Base-by-base conservation (phyloP, 2,329 filamentous ascomycete species). In the Aspergillus sp. region DNA sequence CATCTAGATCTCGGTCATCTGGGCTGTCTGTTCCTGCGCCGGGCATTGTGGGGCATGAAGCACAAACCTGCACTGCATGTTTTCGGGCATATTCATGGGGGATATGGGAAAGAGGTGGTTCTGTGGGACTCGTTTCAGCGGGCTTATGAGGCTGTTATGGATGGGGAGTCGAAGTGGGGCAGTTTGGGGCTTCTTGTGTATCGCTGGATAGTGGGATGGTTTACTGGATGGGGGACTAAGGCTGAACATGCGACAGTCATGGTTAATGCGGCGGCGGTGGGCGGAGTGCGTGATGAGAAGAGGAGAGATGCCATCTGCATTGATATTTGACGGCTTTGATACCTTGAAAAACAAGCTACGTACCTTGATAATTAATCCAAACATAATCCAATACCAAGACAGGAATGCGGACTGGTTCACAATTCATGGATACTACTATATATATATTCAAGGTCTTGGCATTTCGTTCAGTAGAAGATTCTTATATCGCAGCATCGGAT, bases 21-120 rank as follows among this genome's bases (percentile, higher is more conserved):
- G 30, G 91, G 89, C 50, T 91, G 88, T 64, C 79, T 83, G 39
- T 79, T 83, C 58, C 79, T 96, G 12, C 78, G 91, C 9, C 73
- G 77, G 7, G 88, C 91, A 65, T 72, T 90, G 7, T 89, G 87
- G 85, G 81, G 86, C 13, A 84, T 90, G n/a, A 85, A 83, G 64
- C 90, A 89, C 0, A 85, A 83, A 63, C 90, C 90, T 0, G 78
- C 76, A n/a, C 74, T 93, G n/a, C 89, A 93, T 74, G 80, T 93
- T 17, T 93, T 92, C 70, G 90, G 89, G 2, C 90, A 95, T 74
- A 81, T 92, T 8, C 90, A 95, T 77, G 88, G 81, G 68, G 89
- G 84, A 9, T 81, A 87, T 45, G 90, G 90, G 5, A 78, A 76
- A 49, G 84, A 90, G 64, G 69, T 83, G 0, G 80, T 87, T 11